A percentile compares a stretch with the other conserved stretches of the same genome.
Conservation (phyloP, 495 filamentous ascomycete genomes). For the Geopyxis carbonaria region DNA sequence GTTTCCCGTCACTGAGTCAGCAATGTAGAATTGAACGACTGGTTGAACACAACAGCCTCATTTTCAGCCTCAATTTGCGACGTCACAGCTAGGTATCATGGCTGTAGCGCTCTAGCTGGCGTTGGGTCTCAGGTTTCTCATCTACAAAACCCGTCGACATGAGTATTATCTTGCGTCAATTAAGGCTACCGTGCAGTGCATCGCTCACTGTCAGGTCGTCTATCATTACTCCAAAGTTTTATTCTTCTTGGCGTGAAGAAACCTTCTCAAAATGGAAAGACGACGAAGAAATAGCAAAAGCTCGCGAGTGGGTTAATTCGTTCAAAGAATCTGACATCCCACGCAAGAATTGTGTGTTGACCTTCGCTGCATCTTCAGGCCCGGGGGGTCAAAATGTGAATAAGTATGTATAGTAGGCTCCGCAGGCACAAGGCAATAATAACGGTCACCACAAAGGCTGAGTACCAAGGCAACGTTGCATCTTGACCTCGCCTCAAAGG, state of each 20-base stretch:
- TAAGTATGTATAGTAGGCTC: slow-evolving; percentile 52
- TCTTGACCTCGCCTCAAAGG: slow-evolving; percentile 41
- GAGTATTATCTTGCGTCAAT: too few relatives aligned
- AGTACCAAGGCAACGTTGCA: slow-evolving; percentile 80
- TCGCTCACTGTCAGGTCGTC: too few relatives aligned
- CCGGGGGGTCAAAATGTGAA: slow-evolving; percentile 94
- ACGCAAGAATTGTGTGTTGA: slow-evolving; percentile 43
- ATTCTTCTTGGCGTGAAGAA: slow-evolving; percentile 1
- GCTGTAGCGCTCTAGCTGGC: too few relatives aligned
- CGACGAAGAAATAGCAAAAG: slow-evolving; percentile 46
- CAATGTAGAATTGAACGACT: too few relatives aligned
- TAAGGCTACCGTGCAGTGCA: too few relatives aligned
- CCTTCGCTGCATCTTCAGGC: slow-evolving; percentile 73
- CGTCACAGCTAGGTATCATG: too few relatives aligned
- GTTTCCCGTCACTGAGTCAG: too few relatives aligned
- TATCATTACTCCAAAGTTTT: too few relatives aligned
- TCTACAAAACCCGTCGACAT: too few relatives aligned
- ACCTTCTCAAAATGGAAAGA: slow-evolving; percentile 20
- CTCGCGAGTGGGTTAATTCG: slow-evolving; percentile 55
- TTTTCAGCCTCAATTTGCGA: too few relatives aligned
- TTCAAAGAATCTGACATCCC: slow-evolving; percentile 50
- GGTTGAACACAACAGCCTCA: too few relatives aligned
- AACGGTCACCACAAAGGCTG: slow-evolving; percentile 39
- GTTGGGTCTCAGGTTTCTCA: too few relatives aligned
- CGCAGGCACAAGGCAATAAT: not conserved